A percentile compares a stretch with the other conserved stretches of the same genome.
Evolutionary conservation across 2,329 filamentous ascomycete species (phyloP).

Genomic region (Epichloe gansuensis): DNA sequence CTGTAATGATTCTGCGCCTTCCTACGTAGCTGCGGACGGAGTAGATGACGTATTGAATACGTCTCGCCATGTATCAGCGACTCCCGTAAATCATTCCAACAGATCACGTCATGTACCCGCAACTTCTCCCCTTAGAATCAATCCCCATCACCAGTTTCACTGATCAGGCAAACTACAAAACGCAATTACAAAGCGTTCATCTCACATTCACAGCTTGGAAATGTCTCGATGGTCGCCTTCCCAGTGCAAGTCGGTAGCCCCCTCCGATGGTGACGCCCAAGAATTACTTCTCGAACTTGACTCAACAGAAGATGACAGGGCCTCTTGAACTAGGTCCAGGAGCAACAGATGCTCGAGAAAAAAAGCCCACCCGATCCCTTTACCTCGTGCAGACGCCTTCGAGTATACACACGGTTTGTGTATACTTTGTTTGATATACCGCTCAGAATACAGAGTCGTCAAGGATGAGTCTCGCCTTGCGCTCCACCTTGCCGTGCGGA

Average conservation of each 20-base stretch:
- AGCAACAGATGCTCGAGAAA: slow-evolving; percentile 33
- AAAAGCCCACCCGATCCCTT: slow-evolving; percentile 22
- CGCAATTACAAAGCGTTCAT: too few relatives aligned
- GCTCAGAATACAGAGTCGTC: slow-evolving; percentile 66
- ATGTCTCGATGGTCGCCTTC: slow-evolving; percentile 33
- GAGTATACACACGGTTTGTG: slow-evolving; percentile 1
- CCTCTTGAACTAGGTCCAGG: slow-evolving; percentile 14
- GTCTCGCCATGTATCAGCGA: too few relatives aligned
- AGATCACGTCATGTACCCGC: too few relatives aligned
- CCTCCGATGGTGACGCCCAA: slow-evolving; percentile 10
- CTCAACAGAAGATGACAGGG: slow-evolving; percentile 2
- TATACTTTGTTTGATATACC: slow-evolving; percentile 39
- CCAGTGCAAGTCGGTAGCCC: slow-evolving; percentile 19
- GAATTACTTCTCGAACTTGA: neutral
- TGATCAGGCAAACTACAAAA: too few relatives aligned
- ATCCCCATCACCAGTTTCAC: too few relatives aligned
- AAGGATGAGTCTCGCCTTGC: slow-evolving; percentile 66
- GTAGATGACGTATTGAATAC: too few relatives aligned
- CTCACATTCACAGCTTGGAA: neutral
- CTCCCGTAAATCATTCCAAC: too few relatives aligned
- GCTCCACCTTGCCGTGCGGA: slow-evolving; percentile 65
- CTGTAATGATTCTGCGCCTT: too few relatives aligned
- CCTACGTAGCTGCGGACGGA: too few relatives aligned
- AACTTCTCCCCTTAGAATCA: too few relatives aligned
- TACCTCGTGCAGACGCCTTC: slow-evolving; percentile 14